Conservation (phyloP, 192 early-diverging fungal genomes). For the Coemansia javaensis region DNA sequence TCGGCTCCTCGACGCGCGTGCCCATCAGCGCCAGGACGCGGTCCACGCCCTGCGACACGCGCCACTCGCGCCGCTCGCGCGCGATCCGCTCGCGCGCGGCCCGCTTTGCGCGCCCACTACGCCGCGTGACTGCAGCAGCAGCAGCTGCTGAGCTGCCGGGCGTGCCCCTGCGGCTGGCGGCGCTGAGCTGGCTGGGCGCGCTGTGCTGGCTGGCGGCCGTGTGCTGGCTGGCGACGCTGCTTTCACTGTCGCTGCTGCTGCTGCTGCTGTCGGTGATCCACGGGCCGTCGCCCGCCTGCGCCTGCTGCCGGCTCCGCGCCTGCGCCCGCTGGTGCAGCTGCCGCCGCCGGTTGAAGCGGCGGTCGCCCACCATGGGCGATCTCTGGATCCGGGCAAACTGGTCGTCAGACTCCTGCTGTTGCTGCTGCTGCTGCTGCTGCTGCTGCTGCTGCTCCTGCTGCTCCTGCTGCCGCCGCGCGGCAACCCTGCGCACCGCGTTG, state of each 20-base stretch:
- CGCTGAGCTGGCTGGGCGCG: neutral
- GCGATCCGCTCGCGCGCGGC: conserved; percentile 9
- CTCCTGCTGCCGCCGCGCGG: conserved; percentile 10
- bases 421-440: neutral
- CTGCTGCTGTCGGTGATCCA: conserved; percentile 21
- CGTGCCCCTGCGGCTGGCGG: neutral
- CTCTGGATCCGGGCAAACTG: conserved; percentile 1
- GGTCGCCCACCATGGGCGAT: conserved; percentile 14
- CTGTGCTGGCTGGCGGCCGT: no score
- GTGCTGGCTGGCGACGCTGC: conserved; percentile 1
- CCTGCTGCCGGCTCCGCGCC: neutral
- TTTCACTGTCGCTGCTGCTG: conserved; percentile 2
- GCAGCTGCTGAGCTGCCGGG: neutral
- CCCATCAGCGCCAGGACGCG: conserved; percentile 41
- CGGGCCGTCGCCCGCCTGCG: conserved; percentile 3
- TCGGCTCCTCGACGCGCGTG: conserved; percentile 30
- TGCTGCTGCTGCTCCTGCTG: neutral
- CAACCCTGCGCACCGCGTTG: conserved; percentile 19
- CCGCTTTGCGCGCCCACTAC: neutral
- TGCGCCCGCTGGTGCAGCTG: conserved; percentile 6
- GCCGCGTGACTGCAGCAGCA: neutral
- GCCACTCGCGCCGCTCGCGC: conserved; percentile 11
- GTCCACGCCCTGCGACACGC: conserved; percentile 30
- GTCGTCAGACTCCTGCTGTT: neutral
- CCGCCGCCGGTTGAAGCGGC: conserved; percentile 8